Conservation (phyloP, 495 filamentous ascomycete genomes). For the Arthonia radiata region DNA sequence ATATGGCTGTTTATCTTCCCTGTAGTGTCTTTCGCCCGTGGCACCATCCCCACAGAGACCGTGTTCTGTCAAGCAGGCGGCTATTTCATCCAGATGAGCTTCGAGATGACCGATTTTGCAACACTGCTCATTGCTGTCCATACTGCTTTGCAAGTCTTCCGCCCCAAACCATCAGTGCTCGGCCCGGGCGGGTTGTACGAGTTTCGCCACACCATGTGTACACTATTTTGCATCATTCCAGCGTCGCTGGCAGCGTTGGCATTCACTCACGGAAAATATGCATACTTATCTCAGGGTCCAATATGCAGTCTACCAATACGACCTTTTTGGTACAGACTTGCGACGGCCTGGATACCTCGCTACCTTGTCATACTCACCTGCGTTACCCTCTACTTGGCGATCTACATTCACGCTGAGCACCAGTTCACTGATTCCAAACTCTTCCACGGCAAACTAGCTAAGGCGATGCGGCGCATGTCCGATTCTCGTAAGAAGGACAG, state of each 20-base stretch:
- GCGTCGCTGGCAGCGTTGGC: conserved; percentile 32
- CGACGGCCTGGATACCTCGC: conserved; percentile 44
- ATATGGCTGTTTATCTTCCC: conserved; percentile 39
- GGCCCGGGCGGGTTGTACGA: conserved; percentile 39
- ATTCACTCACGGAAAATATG: conserved; percentile 26
- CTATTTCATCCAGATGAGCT: conserved; percentile 35
- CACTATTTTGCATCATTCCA: conserved; percentile 29
- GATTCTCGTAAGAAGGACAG: too few relatives aligned
- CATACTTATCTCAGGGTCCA: conserved; percentile 33
- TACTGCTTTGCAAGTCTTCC: conserved; percentile 40
- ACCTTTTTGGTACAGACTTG: conserved; percentile 24
- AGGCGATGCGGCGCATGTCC: too few relatives aligned
- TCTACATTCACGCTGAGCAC: conserved; percentile 39
- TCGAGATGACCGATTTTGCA: conserved; percentile 43
- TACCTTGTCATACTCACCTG: conserved; percentile 41
- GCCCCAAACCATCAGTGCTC: conserved; percentile 14
- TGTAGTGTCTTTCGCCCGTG: conserved; percentile 21
- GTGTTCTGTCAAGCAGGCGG: conserved; percentile 41
- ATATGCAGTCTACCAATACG: conserved; percentile 42
- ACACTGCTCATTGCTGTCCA: conserved; percentile 48
- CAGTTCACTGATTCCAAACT: too few relatives aligned
- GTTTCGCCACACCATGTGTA: conserved; percentile 30
- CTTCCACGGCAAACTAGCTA: too few relatives aligned
- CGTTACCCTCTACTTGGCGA: conserved; percentile 32
- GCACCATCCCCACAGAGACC: conserved; percentile 21